These are phyloP conservation scores for Porcisia deanei DNA, from an alignment of 208 protist genomes.

Conservation along the genomic window DNA sequence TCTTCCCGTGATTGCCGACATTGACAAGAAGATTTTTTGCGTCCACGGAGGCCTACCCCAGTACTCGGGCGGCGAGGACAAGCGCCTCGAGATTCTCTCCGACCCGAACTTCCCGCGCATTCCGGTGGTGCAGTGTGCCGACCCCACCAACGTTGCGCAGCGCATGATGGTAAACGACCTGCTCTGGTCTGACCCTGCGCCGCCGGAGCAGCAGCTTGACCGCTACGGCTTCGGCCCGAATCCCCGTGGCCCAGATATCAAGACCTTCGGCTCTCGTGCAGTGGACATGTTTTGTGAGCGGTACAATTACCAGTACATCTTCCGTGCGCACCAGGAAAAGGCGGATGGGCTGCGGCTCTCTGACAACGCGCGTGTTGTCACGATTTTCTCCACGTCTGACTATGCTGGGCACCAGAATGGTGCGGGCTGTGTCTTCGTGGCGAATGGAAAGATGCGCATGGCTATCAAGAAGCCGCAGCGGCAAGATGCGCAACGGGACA, in stretches of 20 bases:
- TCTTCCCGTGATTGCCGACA: constrained; percentile 91
- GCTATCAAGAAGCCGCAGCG: constrained; percentile 89
- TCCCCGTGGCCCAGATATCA: constrained; percentile 85
- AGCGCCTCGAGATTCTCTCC: constrained; percentile 82
- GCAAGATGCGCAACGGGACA: constrained; percentile 56
- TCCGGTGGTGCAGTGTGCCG: constrained; percentile 82
- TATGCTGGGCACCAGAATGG: constrained; percentile 93
- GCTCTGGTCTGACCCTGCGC: constrained; percentile 89
- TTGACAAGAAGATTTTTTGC: constrained; percentile 95
- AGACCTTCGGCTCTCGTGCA: constrained; percentile 86
- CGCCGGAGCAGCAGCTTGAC: constrained; percentile 82
- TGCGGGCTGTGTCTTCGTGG: constrained; percentile 85
- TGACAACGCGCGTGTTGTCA: constrained; percentile 90
- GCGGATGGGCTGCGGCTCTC: constrained; percentile 89
- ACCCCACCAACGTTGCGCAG: constrained; percentile 81
- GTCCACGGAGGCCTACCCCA: constrained; percentile 94
- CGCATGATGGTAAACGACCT: constrained; percentile 93
- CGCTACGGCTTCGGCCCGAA: constrained; percentile 92
- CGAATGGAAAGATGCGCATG: constrained; percentile 88
- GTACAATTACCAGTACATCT: constrained; percentile 94
- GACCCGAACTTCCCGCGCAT: constrained; percentile 88
- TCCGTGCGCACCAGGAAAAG: constrained; percentile 94
- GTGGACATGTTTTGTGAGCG: constrained; percentile 93
- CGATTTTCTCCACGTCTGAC: constrained; percentile 93
- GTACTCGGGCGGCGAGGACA: constrained; percentile 88